Evolutionary conservation across 768 basidiomycete species (phyloP).

Genomic region (Lactifluus subvellereus): DNA sequence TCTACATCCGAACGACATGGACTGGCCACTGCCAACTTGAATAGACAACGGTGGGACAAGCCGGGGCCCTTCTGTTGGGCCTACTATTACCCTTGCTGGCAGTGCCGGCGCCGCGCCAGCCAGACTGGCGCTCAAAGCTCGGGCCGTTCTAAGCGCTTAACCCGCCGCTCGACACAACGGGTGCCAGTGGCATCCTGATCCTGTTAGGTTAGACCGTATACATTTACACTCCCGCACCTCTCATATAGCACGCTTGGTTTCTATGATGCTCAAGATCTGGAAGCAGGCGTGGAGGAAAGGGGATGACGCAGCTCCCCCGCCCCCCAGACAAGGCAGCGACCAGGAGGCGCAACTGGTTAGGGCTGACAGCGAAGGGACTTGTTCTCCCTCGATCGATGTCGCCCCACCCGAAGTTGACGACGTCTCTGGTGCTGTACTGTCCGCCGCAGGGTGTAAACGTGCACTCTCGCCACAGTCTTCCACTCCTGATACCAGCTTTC

Average conservation of each 20-base stretch:
- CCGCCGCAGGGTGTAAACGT: constrained; percentile 16
- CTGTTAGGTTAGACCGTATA: neutral
- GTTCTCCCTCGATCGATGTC: constrained; percentile 17
- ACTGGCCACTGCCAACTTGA: neutral
- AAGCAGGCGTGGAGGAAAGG: constrained; percentile 44
- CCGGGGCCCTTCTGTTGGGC: too few relatives aligned
- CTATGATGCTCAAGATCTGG: constrained; percentile 45
- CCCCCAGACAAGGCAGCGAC: constrained; percentile 20
- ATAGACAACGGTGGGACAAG: too few relatives aligned
- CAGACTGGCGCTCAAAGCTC: too few relatives aligned
- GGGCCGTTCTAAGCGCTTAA: too few relatives aligned
- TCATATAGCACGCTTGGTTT: neutral
- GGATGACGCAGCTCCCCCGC: constrained; percentile 16
- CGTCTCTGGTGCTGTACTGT: constrained; percentile 18
- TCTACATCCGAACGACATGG: constrained; percentile 11
- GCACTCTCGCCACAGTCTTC: neutral
- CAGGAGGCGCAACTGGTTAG: constrained; percentile 15
- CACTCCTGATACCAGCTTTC: constrained; percentile 2
- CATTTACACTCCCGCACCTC: neutral
- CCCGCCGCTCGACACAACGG: neutral
- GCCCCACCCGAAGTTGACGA: constrained; percentile 19
- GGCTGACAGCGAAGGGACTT: constrained; percentile 22
- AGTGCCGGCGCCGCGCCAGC: too few relatives aligned
- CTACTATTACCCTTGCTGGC: too few relatives aligned
- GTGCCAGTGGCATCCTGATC: neutral